These are phyloP conservation scores for Saccharomyces eubayanus DNA, from an alignment of 805 yeast genomes.

Conservation along the genomic window DNA sequence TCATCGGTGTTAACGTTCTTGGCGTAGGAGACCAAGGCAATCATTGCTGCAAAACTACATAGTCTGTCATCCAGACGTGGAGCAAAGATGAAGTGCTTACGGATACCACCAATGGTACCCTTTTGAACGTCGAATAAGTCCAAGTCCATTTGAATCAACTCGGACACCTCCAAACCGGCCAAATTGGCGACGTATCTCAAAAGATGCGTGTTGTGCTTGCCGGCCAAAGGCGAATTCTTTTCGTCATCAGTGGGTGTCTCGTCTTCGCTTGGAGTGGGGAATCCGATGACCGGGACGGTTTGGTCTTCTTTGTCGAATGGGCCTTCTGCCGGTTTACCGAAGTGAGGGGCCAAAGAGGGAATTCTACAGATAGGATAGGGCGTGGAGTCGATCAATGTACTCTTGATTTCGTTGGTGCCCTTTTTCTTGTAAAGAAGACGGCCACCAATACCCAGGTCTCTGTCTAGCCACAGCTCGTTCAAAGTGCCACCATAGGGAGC, in stretches of 20 bases:
- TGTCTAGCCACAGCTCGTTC: conserved; percentile 64
- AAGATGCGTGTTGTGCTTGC: conserved; percentile 58
- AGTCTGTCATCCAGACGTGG: conserved; percentile 83
- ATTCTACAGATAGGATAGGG: conserved; percentile 71
- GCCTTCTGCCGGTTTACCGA: conserved; percentile 59
- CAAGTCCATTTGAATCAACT: conserved; percentile 62
- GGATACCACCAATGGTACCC: conserved; percentile 70
- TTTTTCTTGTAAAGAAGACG: conserved; percentile 47
- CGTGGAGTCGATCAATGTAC: conserved; percentile 46
- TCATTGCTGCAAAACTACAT: conserved; percentile 66
- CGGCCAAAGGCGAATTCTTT: conserved; percentile 54
- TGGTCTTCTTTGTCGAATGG: conserved; percentile 73
- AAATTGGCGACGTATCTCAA: conserved; percentile 61
- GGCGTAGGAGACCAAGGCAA: conserved; percentile 46
- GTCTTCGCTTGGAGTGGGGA: conserved; percentile 30
- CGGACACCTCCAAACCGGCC: conserved; percentile 50
- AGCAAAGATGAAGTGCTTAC: conserved; percentile 66
- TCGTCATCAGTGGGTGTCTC: conserved; percentile 47
- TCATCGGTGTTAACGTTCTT: conserved; percentile 35
- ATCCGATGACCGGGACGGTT: conserved; percentile 73
- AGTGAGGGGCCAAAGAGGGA: conserved; percentile 82
- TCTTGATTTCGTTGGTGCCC: conserved; percentile 30
- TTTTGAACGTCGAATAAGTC: conserved; percentile 77
- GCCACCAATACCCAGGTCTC: conserved; percentile 83
- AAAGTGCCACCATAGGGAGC: conserved; percentile 78